These are phyloP conservation scores for Parafenestella ontariensis DNA, from an alignment of 2,329 filamentous ascomycete species.

Conservation along the genomic window DNA sequence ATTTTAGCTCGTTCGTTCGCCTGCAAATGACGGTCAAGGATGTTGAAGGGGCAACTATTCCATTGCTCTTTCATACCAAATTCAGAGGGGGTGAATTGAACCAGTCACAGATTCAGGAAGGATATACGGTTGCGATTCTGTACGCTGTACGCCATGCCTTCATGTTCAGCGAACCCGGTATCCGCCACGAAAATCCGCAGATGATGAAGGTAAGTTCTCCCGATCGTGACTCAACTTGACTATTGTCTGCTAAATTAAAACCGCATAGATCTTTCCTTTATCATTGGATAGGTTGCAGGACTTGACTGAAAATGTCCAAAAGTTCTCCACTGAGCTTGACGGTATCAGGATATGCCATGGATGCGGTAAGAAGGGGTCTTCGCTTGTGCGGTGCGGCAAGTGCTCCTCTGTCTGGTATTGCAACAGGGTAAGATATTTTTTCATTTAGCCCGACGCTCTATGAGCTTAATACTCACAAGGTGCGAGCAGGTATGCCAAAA, in stretches of 20 bases:
- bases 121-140: constrained; percentile 25
- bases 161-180: constrained; percentile 20
- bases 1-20: constrained; percentile 20
- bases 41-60: constrained; percentile 28
- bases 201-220: constrained; percentile 25
- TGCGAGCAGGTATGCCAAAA: constrained; percentile 17
- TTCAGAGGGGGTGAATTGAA: constrained; percentile 31
- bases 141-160: constrained; percentile 15
- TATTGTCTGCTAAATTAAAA: too few species aligned
- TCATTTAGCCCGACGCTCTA: too few species aligned
- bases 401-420: constrained; percentile 31
- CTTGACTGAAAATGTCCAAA: constrained; percentile 20
- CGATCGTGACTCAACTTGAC: constrained; percentile 7
- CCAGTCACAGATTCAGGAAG: constrained; percentile 18
- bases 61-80: constrained; percentile 38
- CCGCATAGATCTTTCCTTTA: constrained; percentile 31
- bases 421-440: constrained; percentile 22
- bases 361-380: constrained; percentile 21
- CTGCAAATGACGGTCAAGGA: constrained; percentile 34
- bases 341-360: constrained; percentile 25
- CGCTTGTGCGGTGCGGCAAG: constrained; percentile 21
- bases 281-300: constrained; percentile 21
- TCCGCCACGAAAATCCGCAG: constrained; percentile 20
- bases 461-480: too few species aligned
- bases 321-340: constrained; percentile 18